phyloP scores from a whole-genome alignment of 2,329 filamentous ascomycete species.

The Chrysoporthe deuterocubensis region DNA sequence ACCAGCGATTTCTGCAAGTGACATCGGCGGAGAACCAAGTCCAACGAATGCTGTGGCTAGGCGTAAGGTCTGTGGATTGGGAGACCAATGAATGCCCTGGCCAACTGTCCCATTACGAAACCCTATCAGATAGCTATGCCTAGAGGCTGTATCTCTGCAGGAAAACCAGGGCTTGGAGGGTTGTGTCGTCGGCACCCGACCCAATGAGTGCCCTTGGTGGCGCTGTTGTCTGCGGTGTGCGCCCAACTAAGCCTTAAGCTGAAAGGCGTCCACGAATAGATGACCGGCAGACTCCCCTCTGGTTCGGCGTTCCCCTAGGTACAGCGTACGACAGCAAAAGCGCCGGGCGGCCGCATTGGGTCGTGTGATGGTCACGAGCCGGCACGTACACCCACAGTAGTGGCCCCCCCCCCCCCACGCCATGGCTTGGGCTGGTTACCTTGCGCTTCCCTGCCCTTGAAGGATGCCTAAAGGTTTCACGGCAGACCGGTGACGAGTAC shows the following conservation, averaged over 20 bases:
- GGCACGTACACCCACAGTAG: not conserved
- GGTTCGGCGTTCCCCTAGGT: not conserved
- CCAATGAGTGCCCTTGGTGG: not conserved
- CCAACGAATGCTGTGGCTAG: not conserved
- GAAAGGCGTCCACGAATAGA: not conserved
- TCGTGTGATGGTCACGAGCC: not conserved
- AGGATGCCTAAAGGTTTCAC: not conserved
- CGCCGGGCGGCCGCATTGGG: not conserved
- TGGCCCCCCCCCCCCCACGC: not conserved
- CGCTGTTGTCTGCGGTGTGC: not conserved
- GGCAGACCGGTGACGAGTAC: not conserved
- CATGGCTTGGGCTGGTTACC: not conserved
- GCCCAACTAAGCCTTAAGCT: not conserved
- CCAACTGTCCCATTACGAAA: not conserved
- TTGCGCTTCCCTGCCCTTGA: not conserved
- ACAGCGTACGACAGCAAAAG: not conserved
- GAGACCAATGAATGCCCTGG: not conserved
- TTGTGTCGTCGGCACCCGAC: not conserved
- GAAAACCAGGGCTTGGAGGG: not conserved
- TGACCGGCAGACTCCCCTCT: not conserved
- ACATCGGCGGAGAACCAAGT: not conserved
- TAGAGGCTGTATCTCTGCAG: not conserved
- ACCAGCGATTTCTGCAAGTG: not conserved
- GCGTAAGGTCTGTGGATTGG: not conserved
- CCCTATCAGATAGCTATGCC: not conserved